These are phyloP conservation scores for Colletotrichum sp. DNA, from an alignment of 2,329 filamentous ascomycete species.

Conservation along the genomic window DNA sequence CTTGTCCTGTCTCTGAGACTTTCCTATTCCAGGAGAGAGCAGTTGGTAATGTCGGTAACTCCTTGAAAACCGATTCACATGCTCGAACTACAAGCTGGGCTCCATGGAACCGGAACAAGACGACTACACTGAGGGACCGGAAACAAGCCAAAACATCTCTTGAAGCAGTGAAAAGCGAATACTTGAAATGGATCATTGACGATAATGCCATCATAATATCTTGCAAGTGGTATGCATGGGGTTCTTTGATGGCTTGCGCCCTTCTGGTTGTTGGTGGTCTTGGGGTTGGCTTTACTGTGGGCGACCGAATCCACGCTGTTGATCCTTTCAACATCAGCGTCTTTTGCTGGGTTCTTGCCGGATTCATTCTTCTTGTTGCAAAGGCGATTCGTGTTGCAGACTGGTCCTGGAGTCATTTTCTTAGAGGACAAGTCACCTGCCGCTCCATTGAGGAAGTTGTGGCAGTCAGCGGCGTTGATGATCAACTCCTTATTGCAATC, in stretches of 20 bases:
- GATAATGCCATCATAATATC: background rate
- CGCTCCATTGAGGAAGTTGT: background rate
- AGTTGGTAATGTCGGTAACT: background rate
- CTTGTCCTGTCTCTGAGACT: background rate
- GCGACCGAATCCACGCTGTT: background rate
- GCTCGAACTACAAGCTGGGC: background rate
- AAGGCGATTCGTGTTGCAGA: background rate
- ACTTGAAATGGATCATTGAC: background rate
- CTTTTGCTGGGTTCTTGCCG: background rate
- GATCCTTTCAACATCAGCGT: background rate
- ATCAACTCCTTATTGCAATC: background rate
- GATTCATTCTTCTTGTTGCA: background rate
- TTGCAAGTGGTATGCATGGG: background rate
- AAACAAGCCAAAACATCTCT: background rate
- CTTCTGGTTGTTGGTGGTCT: background rate
- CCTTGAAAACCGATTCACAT: too few relatives aligned
- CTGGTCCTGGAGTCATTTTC: background rate
- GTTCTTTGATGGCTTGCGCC: background rate
- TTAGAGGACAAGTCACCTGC: background rate
- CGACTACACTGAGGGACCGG: background rate
- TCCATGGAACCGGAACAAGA: background rate
- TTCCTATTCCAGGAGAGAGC: background rate
- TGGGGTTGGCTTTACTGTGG: background rate
- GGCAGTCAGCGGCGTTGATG: background rate
- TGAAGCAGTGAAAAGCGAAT: background rate